Conservation (phyloP, 1,284 basidiomycete genomes). For the Tylopilus sp. region DNA sequence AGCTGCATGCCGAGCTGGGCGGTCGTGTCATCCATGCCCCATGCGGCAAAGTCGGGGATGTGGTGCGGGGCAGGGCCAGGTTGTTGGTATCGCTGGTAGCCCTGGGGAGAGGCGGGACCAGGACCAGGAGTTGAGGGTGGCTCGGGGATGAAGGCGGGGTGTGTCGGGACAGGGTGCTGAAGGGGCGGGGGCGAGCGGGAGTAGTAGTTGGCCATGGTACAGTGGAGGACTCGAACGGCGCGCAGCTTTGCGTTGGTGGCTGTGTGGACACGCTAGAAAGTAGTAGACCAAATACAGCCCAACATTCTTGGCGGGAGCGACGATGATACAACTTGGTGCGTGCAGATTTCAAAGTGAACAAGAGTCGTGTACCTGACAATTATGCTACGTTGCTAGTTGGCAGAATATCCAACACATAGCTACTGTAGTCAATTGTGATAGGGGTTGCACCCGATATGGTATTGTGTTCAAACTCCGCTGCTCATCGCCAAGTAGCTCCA, state of each 20-base stretch:
- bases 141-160: constrained; percentile 91
- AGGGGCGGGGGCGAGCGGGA: constrained; percentile 83
- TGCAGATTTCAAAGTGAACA: too few relatives aligned
- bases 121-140: constrained; percentile 82
- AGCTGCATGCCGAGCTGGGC: constrained; percentile 98
- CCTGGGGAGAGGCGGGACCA: constrained; percentile 65
- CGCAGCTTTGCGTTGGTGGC: too few relatives aligned
- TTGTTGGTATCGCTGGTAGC: constrained; percentile 76
- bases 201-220: constrained; percentile 55
- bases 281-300: too few relatives aligned
- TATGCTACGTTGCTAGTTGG: too few relatives aligned
- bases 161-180: constrained; percentile 91
- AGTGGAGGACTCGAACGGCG: too few relatives aligned
- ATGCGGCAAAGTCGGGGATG: constrained; percentile 71
- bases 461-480: constrained; percentile 35
- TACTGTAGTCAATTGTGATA: too few relatives aligned
- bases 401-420: too few relatives aligned
- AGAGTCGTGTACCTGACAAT: too few relatives aligned
- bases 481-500: constrained; percentile 9
- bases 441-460: constrained; percentile 23
- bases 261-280: too few relatives aligned
- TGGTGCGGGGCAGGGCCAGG: constrained; percentile 44
- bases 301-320: too few relatives aligned
- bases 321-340: too few relatives aligned
- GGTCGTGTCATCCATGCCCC: constrained; percentile 93